These are phyloP conservation scores for Alternaria gansuensis DNA, from an alignment of 2,329 filamentous ascomycete genomes.

Conservation along the genomic window DNA sequence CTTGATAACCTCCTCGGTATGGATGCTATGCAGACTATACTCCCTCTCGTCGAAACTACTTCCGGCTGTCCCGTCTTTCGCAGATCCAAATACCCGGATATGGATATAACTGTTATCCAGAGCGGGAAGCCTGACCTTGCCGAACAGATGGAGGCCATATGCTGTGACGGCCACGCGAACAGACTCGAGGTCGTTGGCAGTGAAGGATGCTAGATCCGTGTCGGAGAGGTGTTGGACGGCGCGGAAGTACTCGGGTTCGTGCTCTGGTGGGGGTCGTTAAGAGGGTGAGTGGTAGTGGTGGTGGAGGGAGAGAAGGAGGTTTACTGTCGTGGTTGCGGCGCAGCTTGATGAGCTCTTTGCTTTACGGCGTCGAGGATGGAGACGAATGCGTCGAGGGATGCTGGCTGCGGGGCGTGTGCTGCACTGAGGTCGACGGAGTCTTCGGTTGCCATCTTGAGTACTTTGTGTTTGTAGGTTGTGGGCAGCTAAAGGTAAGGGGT, in stretches of 20 bases:
- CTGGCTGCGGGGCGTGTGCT: constrained; percentile 46
- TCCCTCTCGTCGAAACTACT: constrained; percentile 44
- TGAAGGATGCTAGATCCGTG: constrained; percentile 44
- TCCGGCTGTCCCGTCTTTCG: constrained; percentile 48
- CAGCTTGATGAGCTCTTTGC: constrained; percentile 43
- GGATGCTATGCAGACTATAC: constrained; percentile 48
- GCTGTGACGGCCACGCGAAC: constrained; percentile 45
- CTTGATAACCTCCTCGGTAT: constrained; percentile 47
- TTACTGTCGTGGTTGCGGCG: constrained; percentile 50
- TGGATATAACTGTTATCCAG: constrained; percentile 44
- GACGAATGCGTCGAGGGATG: constrained; percentile 47
- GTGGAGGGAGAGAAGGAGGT: neutral
- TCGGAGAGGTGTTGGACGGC: constrained; percentile 54
- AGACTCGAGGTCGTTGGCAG: constrained; percentile 34
- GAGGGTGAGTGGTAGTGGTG: too few relatives aligned
- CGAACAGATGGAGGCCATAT: constrained; percentile 48
- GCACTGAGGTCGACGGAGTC: constrained; percentile 48
- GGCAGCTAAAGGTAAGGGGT: neutral
- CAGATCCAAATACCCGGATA: constrained; percentile 43
- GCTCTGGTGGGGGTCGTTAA: constrained; percentile 33
- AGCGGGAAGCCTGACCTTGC: constrained; percentile 40
- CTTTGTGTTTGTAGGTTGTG: neutral
- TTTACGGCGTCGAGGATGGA: constrained; percentile 47
- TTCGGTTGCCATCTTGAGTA: constrained; percentile 48
- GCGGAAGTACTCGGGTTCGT: constrained; percentile 52